phyloP scores from a whole-genome alignment of 352 stramenopile genomes.

The Phytophthora sp. region DNA sequence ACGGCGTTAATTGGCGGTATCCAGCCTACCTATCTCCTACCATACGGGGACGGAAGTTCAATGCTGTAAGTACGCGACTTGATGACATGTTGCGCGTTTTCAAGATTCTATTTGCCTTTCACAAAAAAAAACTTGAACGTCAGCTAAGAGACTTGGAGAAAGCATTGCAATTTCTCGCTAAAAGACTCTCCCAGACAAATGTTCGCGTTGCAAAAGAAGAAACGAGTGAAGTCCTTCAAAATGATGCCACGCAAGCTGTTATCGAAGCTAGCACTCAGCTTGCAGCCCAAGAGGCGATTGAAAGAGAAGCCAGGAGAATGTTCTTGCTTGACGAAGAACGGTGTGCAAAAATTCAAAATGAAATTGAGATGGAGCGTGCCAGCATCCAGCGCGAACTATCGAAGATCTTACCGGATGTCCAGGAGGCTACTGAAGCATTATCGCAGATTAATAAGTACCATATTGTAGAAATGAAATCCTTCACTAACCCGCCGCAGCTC shows the following conservation, averaged over 20 bases:
- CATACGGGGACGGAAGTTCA: constrained; percentile 25
- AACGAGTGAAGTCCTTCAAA: constrained; percentile 41
- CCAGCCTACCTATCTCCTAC: constrained; percentile 13
- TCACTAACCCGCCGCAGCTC: constrained; percentile 71
- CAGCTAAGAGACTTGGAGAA: constrained; percentile 10
- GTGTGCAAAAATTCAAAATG: constrained; percentile 52
- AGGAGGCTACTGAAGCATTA: constrained; percentile 60
- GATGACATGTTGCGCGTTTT: constrained; percentile 58
- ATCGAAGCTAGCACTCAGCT: constrained; percentile 31
- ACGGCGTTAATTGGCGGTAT: no score
- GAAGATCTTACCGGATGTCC: constrained; percentile 65
- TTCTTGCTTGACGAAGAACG: constrained; percentile 69
- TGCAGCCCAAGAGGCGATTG: constrained; percentile 36
- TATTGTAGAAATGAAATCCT: constrained; percentile 84
- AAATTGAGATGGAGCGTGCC: constrained; percentile 63
- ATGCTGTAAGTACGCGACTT: constrained; percentile 37
- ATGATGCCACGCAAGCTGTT: constrained; percentile 40
- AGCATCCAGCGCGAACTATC: constrained; percentile 63
- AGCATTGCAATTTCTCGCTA: constrained; percentile 32
- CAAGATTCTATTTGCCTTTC: constrained; percentile 51
- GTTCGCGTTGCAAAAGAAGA: constrained; percentile 41
- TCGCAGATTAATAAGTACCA: constrained; percentile 82
- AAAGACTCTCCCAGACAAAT: constrained; percentile 30
- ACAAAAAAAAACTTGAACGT: constrained; percentile 40
- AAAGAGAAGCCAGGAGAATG: constrained; percentile 46